Conservation (phyloP, 257 asterid genomes). For the Salvia miltiorrhiza region DNA sequence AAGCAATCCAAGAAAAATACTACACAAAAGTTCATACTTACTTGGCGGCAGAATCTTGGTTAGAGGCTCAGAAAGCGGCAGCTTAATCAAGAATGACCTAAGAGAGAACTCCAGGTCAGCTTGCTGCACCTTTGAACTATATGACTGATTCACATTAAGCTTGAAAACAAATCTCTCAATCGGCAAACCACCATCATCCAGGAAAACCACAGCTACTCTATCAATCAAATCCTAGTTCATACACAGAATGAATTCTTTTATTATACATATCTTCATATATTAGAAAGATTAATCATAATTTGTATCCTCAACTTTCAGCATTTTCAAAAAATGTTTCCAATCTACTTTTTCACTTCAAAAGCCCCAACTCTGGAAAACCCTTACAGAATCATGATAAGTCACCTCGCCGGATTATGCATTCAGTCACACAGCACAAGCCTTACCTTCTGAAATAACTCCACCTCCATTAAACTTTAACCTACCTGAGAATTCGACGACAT, state of each 20-base stretch:
- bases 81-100: slow-evolving; percentile 77
- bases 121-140: slow-evolving; percentile 58
- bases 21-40: slow-evolving; percentile 22
- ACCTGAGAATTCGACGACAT: no score
- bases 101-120: slow-evolving; percentile 71
- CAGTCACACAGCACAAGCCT: no score
- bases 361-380: no score
- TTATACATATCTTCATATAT: not conserved
- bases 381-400: no score
- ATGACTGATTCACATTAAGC: slow-evolving; percentile 64
- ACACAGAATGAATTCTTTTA: not conserved
- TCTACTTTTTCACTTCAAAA: no score
- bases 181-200: slow-evolving; percentile 46
- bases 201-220: slow-evolving; percentile 79
- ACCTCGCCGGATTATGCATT: no score
- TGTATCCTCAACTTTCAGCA: no score
- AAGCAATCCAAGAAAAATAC: slow-evolving; percentile 12
- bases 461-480: no score
- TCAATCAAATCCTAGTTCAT: slow-evolving; percentile 72
- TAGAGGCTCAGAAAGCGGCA: slow-evolving; percentile 67
- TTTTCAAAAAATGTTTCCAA: no score
- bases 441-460: no score
- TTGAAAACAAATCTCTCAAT: slow-evolving; percentile 84
- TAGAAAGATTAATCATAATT: not conserved
- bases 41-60: slow-evolving; percentile 66